These are phyloP conservation scores for Cerrena zonata DNA, from an alignment of 1,284 basidiomycete genomes.

Conservation along the genomic window DNA sequence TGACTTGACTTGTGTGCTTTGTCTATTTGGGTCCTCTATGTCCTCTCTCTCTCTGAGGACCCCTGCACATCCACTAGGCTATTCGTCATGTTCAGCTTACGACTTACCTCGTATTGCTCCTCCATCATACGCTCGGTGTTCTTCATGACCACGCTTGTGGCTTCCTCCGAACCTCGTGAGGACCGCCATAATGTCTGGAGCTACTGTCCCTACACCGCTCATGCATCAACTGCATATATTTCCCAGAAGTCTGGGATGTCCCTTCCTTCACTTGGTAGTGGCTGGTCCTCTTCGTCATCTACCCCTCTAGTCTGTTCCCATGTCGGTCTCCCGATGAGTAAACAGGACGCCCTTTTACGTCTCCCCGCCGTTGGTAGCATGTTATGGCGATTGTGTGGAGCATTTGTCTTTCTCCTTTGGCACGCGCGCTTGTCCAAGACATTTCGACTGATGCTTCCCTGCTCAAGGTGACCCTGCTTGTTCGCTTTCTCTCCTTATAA, in stretches of 20 bases:
- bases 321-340: background rate
- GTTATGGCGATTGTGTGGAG: background rate
- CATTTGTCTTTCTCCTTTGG: background rate
- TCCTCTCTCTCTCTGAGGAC: background rate
- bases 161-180: background rate
- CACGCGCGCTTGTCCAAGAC: background rate
- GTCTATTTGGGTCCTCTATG: background rate
- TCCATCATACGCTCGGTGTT: background rate
- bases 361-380: background rate
- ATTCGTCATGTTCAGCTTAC: background rate
- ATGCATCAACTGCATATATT: background rate
- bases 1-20: background rate
- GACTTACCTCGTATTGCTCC: background rate
- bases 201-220: background rate
- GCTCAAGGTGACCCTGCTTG: background rate
- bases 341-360: background rate
- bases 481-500: background rate
- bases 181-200: background rate
- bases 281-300: background rate
- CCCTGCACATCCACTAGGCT: background rate
- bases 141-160: background rate
- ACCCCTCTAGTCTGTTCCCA: background rate
- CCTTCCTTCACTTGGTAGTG: background rate
- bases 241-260: constrained; percentile 2
- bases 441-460: background rate